These are phyloP conservation scores for Penicillium goetzii DNA, from an alignment of 495 filamentous ascomycete genomes.

Conservation along the genomic window DNA sequence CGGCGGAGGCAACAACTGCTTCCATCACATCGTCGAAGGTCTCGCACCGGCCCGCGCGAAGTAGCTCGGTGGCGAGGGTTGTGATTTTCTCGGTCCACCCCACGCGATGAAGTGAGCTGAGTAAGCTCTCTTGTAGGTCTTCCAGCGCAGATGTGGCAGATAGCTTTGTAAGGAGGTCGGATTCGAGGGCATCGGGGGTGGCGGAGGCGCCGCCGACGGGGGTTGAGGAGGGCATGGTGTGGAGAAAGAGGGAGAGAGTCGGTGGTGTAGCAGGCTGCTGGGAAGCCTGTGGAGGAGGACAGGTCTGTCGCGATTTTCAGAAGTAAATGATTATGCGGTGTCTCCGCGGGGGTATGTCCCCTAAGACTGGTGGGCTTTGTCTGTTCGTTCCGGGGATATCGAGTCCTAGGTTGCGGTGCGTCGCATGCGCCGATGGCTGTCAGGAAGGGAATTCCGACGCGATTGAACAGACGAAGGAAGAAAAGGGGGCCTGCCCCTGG, in stretches of 20 bases:
- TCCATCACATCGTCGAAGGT: constrained; percentile 53
- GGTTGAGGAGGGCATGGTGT: constrained; percentile 35
- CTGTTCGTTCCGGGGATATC: background rate
- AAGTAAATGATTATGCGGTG: background rate
- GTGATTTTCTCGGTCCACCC: constrained; percentile 52
- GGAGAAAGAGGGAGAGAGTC: constrained; percentile 1
- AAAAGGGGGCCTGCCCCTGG: constrained; percentile 27
- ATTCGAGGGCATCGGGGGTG: constrained; percentile 47
- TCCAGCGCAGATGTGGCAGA: constrained; percentile 47
- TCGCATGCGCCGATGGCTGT: constrained; percentile 19
- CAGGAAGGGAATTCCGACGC: constrained; percentile 7
- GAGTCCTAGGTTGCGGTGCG: constrained; percentile 5
- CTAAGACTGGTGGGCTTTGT: background rate
- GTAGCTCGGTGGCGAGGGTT: constrained; percentile 45
- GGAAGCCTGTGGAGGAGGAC: background rate
- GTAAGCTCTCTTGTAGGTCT: constrained; percentile 47
- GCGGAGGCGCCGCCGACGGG: constrained; percentile 26
- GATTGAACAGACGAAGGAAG: background rate
- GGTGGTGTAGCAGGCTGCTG: constrained; percentile 6
- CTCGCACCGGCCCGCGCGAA: constrained; percentile 51
- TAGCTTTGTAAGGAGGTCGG: constrained; percentile 49
- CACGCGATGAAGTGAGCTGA: constrained; percentile 46
- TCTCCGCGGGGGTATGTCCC: background rate
- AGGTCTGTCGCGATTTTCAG: background rate
- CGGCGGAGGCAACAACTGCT: constrained; percentile 47